Percentiles rank a stretch among this genome's conserved stretches.
Evolutionary conservation across 2,329 filamentous ascomycete genomes (phyloP).

Genomic region (Fusarium devonianum): DNA sequence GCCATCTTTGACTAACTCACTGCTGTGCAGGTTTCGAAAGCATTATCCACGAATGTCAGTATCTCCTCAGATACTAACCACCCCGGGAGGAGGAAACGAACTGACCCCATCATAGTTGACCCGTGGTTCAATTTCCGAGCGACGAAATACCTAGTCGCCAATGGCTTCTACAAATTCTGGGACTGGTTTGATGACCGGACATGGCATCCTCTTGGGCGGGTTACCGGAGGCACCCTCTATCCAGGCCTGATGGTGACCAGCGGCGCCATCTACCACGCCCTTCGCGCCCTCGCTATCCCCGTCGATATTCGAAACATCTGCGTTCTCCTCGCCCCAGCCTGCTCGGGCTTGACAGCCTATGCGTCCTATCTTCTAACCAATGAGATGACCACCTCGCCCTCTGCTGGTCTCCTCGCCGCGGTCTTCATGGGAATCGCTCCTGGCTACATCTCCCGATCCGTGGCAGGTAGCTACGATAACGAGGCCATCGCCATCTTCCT

Average conservation of each 20-base stretch:
- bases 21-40: slow-evolving; percentile 83
- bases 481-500: slow-evolving; percentile 99
- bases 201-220: slow-evolving; percentile 98
- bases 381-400: slow-evolving; percentile 95
- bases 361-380: slow-evolving; percentile 95
- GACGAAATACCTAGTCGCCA: slow-evolving; percentile 94
- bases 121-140: slow-evolving; percentile 99
- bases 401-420: slow-evolving; percentile 92
- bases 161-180: slow-evolving; percentile 99
- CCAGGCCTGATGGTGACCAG: slow-evolving; percentile 99
- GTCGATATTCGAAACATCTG: slow-evolving; percentile 99
- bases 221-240: slow-evolving; percentile 98
- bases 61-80: slow-evolving; percentile 22
- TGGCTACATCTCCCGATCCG: slow-evolving; percentile 96
- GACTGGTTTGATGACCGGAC: slow-evolving; percentile 99
- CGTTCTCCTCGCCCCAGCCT: slow-evolving; percentile 92
- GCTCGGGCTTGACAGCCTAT: slow-evolving; percentile 91
- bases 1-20: too few relatives aligned
- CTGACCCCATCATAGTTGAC: slow-evolving; percentile 72
- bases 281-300: slow-evolving; percentile 86
- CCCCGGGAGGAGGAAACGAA: slow-evolving; percentile 15
- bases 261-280: slow-evolving; percentile 92
- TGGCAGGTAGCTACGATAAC: slow-evolving; percentile 98
- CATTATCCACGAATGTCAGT: slow-evolving; percentile 99
- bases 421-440: slow-evolving; percentile 97